Evolutionary conservation across 768 basidiomycete genomes (phyloP).

Genomic region (Coprinopsis marcescibilis): DNA sequence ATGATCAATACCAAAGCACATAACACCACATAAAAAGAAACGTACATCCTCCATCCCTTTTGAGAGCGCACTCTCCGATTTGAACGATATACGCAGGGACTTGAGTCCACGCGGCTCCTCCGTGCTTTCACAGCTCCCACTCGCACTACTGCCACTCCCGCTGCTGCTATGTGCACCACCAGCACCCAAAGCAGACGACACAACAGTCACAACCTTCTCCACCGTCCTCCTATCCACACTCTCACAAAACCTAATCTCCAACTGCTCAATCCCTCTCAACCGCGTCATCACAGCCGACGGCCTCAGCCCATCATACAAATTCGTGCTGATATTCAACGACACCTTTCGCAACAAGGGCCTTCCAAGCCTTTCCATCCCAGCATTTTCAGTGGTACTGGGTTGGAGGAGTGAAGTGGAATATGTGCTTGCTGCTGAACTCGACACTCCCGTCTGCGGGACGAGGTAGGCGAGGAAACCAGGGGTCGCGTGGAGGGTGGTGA

Average conservation of each 20-base stretch:
- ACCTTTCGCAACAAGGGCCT: conserved; percentile 27
- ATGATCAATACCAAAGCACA: too few relatives aligned
- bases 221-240: conserved; percentile 39
- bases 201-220: conserved; percentile 41
- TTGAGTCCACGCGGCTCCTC: conserved; percentile 17
- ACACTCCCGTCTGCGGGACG: too few relatives aligned
- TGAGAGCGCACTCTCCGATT: conserved; percentile 10
- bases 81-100: conserved; percentile 27
- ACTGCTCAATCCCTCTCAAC: conserved; percentile 26
- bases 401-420: too few relatives aligned
- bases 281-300: conserved; percentile 34
- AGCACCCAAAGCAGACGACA: conserved; percentile 27
- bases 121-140: conserved; percentile 6
- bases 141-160: conserved; percentile 8
- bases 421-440: conserved; percentile 11
- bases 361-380: too few relatives aligned
- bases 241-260: conserved; percentile 32
- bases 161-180: conserved; percentile 1
- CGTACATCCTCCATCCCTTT: conserved; percentile 30
- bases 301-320: conserved; percentile 40
- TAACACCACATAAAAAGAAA: conserved; percentile 4
- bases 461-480: conserved; percentile 28
- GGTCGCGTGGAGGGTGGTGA: conserved; percentile 33
- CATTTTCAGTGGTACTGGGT: too few relatives aligned
- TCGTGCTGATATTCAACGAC: conserved; percentile 35